These are phyloP conservation scores for Quercus phellos DNA, from an alignment of 331 rosid genomes.

Conservation along the genomic window DNA sequence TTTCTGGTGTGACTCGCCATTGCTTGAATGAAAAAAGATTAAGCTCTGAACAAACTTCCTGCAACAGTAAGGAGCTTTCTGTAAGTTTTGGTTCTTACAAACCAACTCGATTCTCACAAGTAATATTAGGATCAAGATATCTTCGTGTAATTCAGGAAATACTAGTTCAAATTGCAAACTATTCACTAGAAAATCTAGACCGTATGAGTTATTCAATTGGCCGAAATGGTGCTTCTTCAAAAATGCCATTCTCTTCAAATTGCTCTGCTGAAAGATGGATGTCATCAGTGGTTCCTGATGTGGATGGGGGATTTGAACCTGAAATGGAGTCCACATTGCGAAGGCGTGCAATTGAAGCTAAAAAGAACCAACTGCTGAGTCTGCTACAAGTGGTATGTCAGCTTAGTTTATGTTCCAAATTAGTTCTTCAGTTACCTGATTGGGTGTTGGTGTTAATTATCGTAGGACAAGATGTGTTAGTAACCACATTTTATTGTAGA, in stretches of 20 bases:
- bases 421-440: not conserved
- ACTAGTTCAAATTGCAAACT: slow-evolving; percentile 57
- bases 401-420: not conserved
- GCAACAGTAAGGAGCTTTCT: slow-evolving; percentile 37
- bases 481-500: not conserved
- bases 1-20: slow-evolving; percentile 32
- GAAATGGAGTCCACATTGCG: slow-evolving; percentile 33
- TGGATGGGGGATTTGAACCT: slow-evolving; percentile 18
- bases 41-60: slow-evolving; percentile 35
- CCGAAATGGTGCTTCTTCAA: slow-evolving; percentile 11
- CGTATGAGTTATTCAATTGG: slow-evolving; percentile 31
- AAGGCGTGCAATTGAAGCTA: slow-evolving; percentile 41
- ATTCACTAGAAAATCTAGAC: slow-evolving; percentile 47
- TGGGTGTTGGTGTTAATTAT: slow-evolving; percentile 3
- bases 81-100: slow-evolving; percentile 25
- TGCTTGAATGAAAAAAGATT: slow-evolving; percentile 38
- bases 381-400: slow-evolving; percentile 65
- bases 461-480: not conserved
- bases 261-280: slow-evolving; percentile 11
- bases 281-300: slow-evolving; percentile 13
- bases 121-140: slow-evolving; percentile 53
- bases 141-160: slow-evolving; percentile 58
- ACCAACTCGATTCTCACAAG: slow-evolving; percentile 31
- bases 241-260: slow-evolving; percentile 9
- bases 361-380: slow-evolving; percentile 54